Base-by-base conservation (phyloP, 805 yeast genomes). In the Clavispora santaluciae region DNA sequence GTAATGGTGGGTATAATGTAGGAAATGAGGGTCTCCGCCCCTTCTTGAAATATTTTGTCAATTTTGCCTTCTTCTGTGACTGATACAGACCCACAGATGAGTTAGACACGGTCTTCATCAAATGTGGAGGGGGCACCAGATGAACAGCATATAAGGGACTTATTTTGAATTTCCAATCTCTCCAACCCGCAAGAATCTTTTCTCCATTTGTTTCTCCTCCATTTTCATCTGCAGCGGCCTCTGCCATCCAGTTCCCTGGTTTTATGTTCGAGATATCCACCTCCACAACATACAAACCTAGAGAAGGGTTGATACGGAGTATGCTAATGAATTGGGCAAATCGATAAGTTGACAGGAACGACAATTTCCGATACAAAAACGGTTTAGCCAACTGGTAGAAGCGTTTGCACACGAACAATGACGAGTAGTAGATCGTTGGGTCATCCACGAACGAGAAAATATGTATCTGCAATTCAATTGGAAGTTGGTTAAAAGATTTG, bases 161-260 rank as follows among this genome's bases (percentile, higher is more conserved):
- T 38, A 75, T 76, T 46, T 86, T 73, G 53, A 74, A 82, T 54
- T 86, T 83, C 95, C 95, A 88, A 59, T 88, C 96, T 56, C 96
- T 73, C 96, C 96, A 88, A 8, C 91, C 83, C 0, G 95, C 95
- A 38, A 75, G 61, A 2, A 81, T 43, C 25, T 26, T 38, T 24
- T 38, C 46, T 6, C 11, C 28, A 13, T 36, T 31, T 11, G 20
- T 28, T n/a, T 30, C 35, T 15, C 38, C 39, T 7, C 7, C 33
- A 13, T 41, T 43, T 8, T 40, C 48, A 6, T 41, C 54, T 17
- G 13, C 30, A 16, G 24, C 26, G 20, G 41, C 44, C 22, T 46
- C 51, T 11, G 34, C 33, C 41, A 56, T 61, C 36, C 49, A 55
- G 40, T 61, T 59, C 4, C 72, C 68, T 3, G 72, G 61, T 35